Evolutionary conservation across 2,329 filamentous ascomycete genomes (phyloP), one percentile per base, ranked within the genome.

Genomic region (Ceratocystis lukuohia): DNA sequence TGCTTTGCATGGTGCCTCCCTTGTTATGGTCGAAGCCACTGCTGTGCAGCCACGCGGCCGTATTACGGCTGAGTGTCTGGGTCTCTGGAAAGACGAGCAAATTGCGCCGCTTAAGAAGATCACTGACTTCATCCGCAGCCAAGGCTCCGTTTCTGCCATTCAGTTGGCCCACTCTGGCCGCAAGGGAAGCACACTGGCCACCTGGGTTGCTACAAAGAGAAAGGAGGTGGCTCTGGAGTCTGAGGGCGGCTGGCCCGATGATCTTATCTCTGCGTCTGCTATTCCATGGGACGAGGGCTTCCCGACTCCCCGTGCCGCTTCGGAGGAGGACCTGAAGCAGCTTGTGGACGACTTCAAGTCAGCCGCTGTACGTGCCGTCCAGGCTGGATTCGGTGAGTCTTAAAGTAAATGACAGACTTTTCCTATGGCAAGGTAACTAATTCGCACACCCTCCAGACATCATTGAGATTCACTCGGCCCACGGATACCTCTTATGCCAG

Each of bases 71-170:
- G 80, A 92, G 74, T 89, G 93, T 73, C 77, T 79, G 12, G 91
- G 92, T 0, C 77, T 96, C 6, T 96, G 91, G 92, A 80, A 88
- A 69, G 92, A 96, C 74, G 84, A 82, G 44, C 92, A 96, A 74
- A 87, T 92, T 68, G 86, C 82, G 69, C 85, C 86, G 0, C 77
- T 95, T 67, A 82, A 81, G 72, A 82, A 83, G 68, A 82, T 93
- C 59, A 83, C 86, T 45, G 88, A 95, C 69, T 95, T 91, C 69
- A 84, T 88, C 1, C 91, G 95, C 77, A 84, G 82, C 30, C 91
- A 96, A 75, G 82, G 81, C 72, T 86, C 91, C 72, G 84, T 88
- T 69, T 84, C 89, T 64, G 90, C 83, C 64, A 86, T 96, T 69
- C 91, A 96, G 77, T 80, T 96, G 3, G 89, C 79, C 1, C 91